Conservation (phyloP, 805 yeast species). For the Candida ipomoeae region DNA sequence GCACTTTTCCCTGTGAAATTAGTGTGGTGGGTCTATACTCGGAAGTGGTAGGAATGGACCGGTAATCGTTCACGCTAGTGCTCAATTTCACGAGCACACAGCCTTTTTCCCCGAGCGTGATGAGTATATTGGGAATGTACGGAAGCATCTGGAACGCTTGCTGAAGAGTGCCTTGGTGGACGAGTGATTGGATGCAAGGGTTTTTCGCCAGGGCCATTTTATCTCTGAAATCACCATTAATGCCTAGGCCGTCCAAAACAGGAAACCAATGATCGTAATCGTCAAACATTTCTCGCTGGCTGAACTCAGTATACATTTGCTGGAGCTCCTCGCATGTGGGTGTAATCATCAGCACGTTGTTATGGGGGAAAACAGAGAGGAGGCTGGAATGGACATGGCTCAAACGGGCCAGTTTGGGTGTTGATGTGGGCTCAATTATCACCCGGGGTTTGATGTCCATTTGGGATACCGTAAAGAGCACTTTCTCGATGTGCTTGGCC, state of each 20-base stretch:
- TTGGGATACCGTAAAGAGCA: constrained; percentile 7
- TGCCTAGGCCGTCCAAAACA: constrained; percentile 54
- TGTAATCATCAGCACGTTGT: constrained; percentile 46
- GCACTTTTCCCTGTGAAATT: constrained; percentile 18
- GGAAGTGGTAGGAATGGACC: constrained; percentile 32
- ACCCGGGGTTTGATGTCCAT: constrained; percentile 24
- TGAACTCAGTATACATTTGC: constrained; percentile 50
- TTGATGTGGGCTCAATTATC: constrained; percentile 76
- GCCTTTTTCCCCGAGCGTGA: constrained; percentile 69
- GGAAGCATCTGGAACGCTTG: constrained; percentile 73
- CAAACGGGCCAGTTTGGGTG: constrained; percentile 52
- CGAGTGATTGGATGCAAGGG: constrained; percentile 22
- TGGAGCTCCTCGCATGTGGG: constrained; percentile 68
- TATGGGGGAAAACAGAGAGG: constrained; percentile 46
- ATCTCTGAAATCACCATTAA: constrained; percentile 44
- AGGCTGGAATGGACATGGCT: constrained; percentile 27
- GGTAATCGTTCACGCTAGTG: constrained; percentile 29
- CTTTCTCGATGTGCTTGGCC: constrained; percentile 28
- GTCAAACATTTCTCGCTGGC: constrained; percentile 35
- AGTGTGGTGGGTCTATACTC: constrained; percentile 23
- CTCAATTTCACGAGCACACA: constrained; percentile 40
- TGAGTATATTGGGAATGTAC: constrained; percentile 57
- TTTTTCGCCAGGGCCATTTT: constrained; percentile 31
- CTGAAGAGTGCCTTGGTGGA: constrained; percentile 50
- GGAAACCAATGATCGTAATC: constrained; percentile 72